Base-by-base conservation (phyloP, 1,284 basidiomycete species). In the Microstroma glucosiphilum region DNA sequence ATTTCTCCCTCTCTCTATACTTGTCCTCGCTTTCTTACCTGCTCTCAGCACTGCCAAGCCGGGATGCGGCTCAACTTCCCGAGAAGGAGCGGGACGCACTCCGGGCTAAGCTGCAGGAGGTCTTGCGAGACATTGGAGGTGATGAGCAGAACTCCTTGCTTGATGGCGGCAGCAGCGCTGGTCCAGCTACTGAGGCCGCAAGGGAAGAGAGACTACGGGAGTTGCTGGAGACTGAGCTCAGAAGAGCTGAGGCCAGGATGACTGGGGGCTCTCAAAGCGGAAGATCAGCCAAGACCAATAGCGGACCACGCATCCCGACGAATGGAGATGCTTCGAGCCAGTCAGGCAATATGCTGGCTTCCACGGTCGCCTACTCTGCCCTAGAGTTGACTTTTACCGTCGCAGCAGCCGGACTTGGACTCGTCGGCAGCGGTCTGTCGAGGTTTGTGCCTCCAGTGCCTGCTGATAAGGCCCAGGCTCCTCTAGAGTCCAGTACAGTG, bases 1-100 rank as follows among this genome's bases (percentile, higher is more conserved):
- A 66, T 19, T 72, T 70, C 40, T 72, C 70, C 12, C 59, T 70
- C 12, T 69, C 70, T 37, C 65, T 72, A 2, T 72, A 72, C 62
- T 66, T 72, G 30, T 70, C 69, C 1, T 69, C 69, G 3, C 49
- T 72, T 15, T 63, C 66, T 17, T 72, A 72, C 56, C 65, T 72
- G 17, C 67, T 72, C 56, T 65, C 69, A 0, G 70, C 70, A 2
- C 60, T 72, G 12, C 65, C 64, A n/a, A 65, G 68, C 40, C 65
- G 63, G 6, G 70, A 70, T 19, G 66, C 67, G 11, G 41, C 59
- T 12, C 62, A 56, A 1, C 56, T 72, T 13, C 60, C 48, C 56
- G 49, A 40, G 46, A 70, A 67, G 59, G 69, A 72, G 21, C 56
- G 58, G 15, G 37, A 60, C 21, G 70, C 70, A 7, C 61, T 72